Conservation (phyloP, 306 rosid genomes). For the Cicer bijugum region DNA sequence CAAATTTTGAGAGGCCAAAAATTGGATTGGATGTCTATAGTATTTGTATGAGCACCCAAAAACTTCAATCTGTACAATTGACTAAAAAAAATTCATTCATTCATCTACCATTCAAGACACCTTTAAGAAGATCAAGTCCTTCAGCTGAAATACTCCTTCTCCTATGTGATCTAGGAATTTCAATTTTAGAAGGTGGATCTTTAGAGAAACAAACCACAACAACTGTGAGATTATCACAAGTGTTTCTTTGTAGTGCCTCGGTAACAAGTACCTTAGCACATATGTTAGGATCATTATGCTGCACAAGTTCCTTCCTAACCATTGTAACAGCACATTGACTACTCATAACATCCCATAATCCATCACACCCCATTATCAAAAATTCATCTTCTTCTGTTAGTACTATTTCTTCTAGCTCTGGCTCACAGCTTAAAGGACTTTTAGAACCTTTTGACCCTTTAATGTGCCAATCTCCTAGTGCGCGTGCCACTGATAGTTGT, state of each 20-base stretch:
- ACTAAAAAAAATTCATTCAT: conserved; percentile 5
- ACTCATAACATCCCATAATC: conserved; percentile 83
- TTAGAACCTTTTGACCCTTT: conserved; percentile 66
- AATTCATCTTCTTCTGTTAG: conserved; percentile 70
- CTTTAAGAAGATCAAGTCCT: conserved; percentile 76
- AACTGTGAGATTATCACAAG: conserved; percentile 68
- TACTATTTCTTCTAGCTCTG: conserved; percentile 59
- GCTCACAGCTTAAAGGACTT: conserved; percentile 70
- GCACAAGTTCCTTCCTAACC: conserved; percentile 71
- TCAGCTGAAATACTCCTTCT: conserved; percentile 80
- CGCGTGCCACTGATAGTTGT: conserved; percentile 72
- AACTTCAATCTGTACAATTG: conserved; percentile 45
- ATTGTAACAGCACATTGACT: conserved; percentile 81
- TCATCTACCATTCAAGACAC: conserved; percentile 60
- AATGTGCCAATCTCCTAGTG: conserved; percentile 80
- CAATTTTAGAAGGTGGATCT: conserved; percentile 67
- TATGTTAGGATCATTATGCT: conserved; percentile 59
- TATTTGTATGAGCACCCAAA: conserved; percentile 31
- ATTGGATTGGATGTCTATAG: conserved; percentile 6
- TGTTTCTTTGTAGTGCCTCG: conserved; percentile 71
- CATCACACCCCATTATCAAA: conserved; percentile 73
- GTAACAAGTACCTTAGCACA: conserved; percentile 61
- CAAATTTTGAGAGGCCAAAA: background rate
- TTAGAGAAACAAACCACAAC: conserved; percentile 68
- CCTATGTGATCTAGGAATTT: conserved; percentile 59